Evolutionary conservation across 495 filamentous ascomycete species (phyloP).

Genomic region (Daldinia grandis): DNA sequence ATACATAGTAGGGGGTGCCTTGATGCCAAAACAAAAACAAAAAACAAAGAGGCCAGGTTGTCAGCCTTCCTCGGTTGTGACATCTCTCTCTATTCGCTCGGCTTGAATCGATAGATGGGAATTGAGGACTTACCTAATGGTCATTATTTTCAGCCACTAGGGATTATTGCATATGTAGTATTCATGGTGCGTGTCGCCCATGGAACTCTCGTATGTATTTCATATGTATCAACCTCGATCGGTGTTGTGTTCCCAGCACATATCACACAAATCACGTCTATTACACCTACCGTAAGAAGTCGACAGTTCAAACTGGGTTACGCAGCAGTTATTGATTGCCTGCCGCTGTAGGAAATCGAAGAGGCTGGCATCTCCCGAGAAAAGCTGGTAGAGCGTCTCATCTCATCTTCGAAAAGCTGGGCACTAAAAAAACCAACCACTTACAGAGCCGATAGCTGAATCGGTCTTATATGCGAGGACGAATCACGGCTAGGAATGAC

Average conservation of each 20-base stretch:
- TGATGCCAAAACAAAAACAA: neutral
- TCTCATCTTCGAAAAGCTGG: conserved; percentile 31
- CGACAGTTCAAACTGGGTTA: conserved; percentile 1
- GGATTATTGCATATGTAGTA: conserved; percentile 15
- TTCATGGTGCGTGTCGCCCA: neutral
- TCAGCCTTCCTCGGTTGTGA: conserved; percentile 13
- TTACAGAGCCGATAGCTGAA: conserved; percentile 7
- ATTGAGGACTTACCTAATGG: neutral
- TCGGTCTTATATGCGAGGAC: conserved; percentile 20
- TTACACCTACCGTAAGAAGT: neutral
- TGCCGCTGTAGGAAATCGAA: conserved; percentile 17
- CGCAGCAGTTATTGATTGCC: neutral
- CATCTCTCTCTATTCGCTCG: conserved; percentile 17
- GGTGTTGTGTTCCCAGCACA: conserved; percentile 21
- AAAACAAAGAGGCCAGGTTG: conserved; percentile 19
- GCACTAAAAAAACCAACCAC: conserved; percentile 32
- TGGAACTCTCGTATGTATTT: conserved; percentile 25
- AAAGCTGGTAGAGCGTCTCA: conserved; percentile 7
- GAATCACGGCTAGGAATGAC: conserved; percentile 31
- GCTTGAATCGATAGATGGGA: conserved; percentile 5
- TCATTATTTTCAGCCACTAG: conserved; percentile 22
- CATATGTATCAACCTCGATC: conserved; percentile 33
- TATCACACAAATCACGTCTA: conserved; percentile 15
- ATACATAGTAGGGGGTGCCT: neutral
- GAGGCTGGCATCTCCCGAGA: conserved; percentile 35